These are phyloP conservation scores for Metschnikowia proteae DNA, from an alignment of 805 yeast species.

Conservation along the genomic window DNA sequence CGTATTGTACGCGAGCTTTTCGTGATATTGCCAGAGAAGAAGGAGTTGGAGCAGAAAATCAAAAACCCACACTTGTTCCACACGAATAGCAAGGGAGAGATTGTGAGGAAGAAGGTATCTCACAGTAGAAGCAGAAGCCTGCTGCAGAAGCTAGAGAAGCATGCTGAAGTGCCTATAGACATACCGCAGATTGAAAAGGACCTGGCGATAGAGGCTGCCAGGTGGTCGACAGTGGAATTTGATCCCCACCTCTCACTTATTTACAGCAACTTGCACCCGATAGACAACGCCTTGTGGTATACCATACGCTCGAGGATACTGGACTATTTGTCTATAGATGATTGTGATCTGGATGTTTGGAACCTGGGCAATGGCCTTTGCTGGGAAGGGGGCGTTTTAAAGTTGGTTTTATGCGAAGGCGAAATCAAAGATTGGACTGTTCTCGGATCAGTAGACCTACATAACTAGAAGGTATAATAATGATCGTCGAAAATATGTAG, in stretches of 20 bases:
- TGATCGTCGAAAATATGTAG: no score
- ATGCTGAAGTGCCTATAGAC: slow-evolving; percentile 24
- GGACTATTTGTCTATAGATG: slow-evolving; percentile 55
- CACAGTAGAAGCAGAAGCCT: slow-evolving; percentile 5
- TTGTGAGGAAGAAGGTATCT: slow-evolving; percentile 24
- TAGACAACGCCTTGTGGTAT: slow-evolving; percentile 61
- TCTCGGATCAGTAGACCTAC: slow-evolving; percentile 51
- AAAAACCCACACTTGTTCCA: slow-evolving; percentile 39
- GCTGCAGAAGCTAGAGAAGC: slow-evolving; percentile 18
- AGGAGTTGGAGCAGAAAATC: slow-evolving; percentile 33
- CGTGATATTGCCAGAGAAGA: slow-evolving; percentile 42
- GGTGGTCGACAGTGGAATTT: slow-evolving; percentile 55
- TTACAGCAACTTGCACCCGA: slow-evolving; percentile 61
- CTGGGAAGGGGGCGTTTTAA: slow-evolving; percentile 68
- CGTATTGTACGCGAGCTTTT: slow-evolving; percentile 54
- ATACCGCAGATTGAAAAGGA: slow-evolving; percentile 31
- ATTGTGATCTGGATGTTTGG: slow-evolving; percentile 36
- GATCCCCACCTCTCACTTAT: slow-evolving; percentile 73
- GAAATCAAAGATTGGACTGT: slow-evolving; percentile 66
- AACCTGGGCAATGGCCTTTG: slow-evolving; percentile 36
- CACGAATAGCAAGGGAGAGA: slow-evolving; percentile 29
- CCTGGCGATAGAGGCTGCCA: slow-evolving; percentile 46
- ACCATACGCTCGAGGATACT: slow-evolving; percentile 62
- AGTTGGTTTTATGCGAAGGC: slow-evolving; percentile 68
- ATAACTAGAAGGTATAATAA: slow-evolving; percentile 11